A percentile compares a stretch with the other conserved stretches of the same genome.
Conservation (phyloP, 2,329 filamentous ascomycete genomes). For the Monilinia aucupariae region DNA sequence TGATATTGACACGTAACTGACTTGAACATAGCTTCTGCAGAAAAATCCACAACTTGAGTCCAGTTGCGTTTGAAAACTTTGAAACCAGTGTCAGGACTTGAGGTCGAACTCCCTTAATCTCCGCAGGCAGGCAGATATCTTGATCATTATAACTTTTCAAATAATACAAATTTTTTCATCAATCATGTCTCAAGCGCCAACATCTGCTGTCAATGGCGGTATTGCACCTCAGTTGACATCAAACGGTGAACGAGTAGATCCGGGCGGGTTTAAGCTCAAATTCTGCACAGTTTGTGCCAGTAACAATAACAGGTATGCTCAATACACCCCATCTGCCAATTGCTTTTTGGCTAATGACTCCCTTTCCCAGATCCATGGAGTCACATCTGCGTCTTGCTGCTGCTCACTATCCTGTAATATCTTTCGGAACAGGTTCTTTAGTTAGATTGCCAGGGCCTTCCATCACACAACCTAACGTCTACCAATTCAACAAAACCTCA, state of each 20-base stretch:
- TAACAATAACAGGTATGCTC: constrained; percentile 82
- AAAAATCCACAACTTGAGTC: constrained; percentile 5
- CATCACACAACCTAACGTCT: constrained; percentile 92
- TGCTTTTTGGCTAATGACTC: constrained; percentile 8
- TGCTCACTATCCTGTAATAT: constrained; percentile 89
- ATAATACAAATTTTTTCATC: not conserved
- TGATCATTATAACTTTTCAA: not conserved
- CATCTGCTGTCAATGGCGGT: constrained; percentile 21
- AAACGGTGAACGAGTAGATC: constrained; percentile 28
- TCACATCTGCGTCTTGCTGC: constrained; percentile 89
- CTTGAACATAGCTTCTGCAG: constrained; percentile 7
- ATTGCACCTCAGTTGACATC: constrained; percentile 15
- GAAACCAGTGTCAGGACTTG: constrained; percentile 6
- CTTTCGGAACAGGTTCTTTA: constrained; percentile 91
- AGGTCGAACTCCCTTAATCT: not conserved
- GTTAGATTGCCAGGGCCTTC: constrained; percentile 88
- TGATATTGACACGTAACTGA: constrained; percentile 11
- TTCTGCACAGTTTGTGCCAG: constrained; percentile 99
- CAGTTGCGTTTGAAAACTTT: not conserved
- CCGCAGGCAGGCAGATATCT: not conserved
- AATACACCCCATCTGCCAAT: constrained; percentile 1
- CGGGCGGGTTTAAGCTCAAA: constrained; percentile 72
- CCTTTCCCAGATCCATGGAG: constrained; percentile 75
- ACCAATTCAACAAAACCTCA: constrained; percentile 94
- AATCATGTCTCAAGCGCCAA: constrained; percentile 18